Base-by-base conservation (phyloP, 495 filamentous ascomycete genomes). In the Aspergillus sparsus region DNA sequence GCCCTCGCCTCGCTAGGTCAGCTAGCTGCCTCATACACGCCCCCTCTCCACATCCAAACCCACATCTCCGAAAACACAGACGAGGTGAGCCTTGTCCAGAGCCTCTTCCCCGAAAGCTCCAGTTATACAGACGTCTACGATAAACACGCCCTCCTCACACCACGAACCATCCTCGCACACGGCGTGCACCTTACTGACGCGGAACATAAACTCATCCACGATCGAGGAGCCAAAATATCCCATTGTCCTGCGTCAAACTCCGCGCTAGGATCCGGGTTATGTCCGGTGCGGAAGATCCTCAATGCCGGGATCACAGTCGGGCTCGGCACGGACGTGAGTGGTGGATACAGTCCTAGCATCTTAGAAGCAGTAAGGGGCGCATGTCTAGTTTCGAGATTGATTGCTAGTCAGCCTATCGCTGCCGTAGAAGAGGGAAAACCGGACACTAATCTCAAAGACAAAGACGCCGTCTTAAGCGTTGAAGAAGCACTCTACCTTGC, bases 161-260 rank as follows among this genome's bases (percentile, higher is more conserved):
- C 75, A 0, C 82, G 81, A 13, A 98, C 89, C 4, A 89, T 97
- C 62, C 82, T 98, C 12, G 94, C 93, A 16, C 94, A 98, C 73
- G 90, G 83, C 0, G 79, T 98, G 9, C 87, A 98, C 73, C 71
- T 98, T 10, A 78, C 79, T 0, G 74, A 81, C 0, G 72, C 70
- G 0, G 94, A 98, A 67, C 76, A 79, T 0, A 68, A 62, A 11
- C 69, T 95, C 9, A 82, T 98, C 45, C 81, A 78, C 12, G 47
- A 64, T 5, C 75, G 89, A 1, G 72, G 80, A 5, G 75, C 85
- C 0, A 90, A 88, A 68, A 79, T 98, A 42, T 80, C 81, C 39
- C 94, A 98, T 70, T 98, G 94, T 68, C 94, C 94, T 0, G 86
- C 88, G 3, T 89, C 85, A 49, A 98, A 98, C 73, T 85, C 85